Evolutionary conservation across 495 filamentous ascomycete species (phyloP), one percentile per base, ranked within the genome.

Genomic region (Penicillium canescens): DNA sequence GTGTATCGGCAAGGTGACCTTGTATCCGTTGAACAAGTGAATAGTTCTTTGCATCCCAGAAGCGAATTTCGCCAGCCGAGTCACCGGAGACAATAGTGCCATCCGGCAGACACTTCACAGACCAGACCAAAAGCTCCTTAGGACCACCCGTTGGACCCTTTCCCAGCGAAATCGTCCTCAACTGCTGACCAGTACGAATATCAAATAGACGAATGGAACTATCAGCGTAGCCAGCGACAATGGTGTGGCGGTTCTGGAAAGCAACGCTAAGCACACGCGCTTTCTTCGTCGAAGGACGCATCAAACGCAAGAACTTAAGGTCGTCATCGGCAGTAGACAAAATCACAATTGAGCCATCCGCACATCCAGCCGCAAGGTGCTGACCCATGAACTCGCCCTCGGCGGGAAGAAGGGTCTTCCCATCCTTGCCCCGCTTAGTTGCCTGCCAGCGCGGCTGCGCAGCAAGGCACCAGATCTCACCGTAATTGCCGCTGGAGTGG

Each of bases 401-500:
- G 13, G 73, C 60, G 4, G 67, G 56, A 39, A 62, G 58, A 34
- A 62, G 47, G 46, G 53, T 39, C 57, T 71, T 74, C 24, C 59
- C 70, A 59, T 72, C 64, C 54, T 63, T 67, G 40, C 66, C 65
- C 51, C 68, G 68, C 47, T 73, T 68, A 31, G 65, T 64, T 10
- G 67, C 52, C 55, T 72, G 63, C 71, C 75, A 72, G 60, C 76
- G 66, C 16, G 95, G 94, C 74, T 97, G 94, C n/a, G 86, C 90
- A 54, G 86, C 88, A 52, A 97, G 77, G 70, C 92, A 96, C 94
- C 94, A 99, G 52, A 98, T 92, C 60, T 96, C 94, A 36, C 93
- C 92, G 66, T 96, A 88, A 68, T 93, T 96, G 16, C 93, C 93
- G 65, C 89, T 90, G 8, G 91, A 88, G 65, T 96, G 88, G 31